Evolutionary conservation across 23 red algal genomes (phyloP).

Genomic region (Pyropia yezoensis): DNA sequence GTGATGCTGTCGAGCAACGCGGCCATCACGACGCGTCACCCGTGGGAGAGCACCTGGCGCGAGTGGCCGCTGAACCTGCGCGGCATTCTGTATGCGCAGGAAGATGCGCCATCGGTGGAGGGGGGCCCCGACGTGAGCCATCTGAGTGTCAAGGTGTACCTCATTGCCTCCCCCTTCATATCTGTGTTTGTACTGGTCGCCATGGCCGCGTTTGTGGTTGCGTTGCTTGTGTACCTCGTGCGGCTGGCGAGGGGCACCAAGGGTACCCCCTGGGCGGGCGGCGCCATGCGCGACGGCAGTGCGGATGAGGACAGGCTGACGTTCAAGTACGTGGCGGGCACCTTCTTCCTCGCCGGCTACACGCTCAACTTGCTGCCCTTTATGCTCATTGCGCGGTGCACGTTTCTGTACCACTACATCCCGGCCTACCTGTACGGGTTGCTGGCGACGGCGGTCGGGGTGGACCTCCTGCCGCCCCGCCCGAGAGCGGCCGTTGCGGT

Average conservation of each 20-base stretch:
- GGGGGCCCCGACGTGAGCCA: conserved; percentile 7
- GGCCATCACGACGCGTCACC: conserved; percentile 46
- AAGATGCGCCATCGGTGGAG: conserved; percentile 1
- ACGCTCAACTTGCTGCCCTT: conserved; percentile 74
- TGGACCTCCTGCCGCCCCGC: conserved; percentile 21
- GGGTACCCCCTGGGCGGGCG: too few relatives aligned
- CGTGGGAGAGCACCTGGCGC: conserved; percentile 80
- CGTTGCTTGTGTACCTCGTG: conserved; percentile 28
- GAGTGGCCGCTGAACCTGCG: conserved; percentile 77
- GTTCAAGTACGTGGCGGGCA: neutral
- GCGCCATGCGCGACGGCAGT: too few relatives aligned
- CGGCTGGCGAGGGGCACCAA: conserved; percentile 9
- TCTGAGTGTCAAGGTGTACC: conserved; percentile 45
- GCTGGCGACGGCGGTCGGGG: conserved; percentile 22
- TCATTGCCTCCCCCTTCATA: conserved; percentile 59
- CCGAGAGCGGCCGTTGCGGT: neutral
- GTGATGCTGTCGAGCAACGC: conserved; percentile 65
- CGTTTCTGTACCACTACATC: conserved; percentile 93
- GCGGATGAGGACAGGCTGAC: conserved; percentile 7
- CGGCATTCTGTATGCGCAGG: conserved; percentile 55
- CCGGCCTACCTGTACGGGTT: conserved; percentile 60
- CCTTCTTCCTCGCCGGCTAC: conserved; percentile 56
- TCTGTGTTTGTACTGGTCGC: conserved; percentile 22
- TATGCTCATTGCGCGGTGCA: conserved; percentile 65
- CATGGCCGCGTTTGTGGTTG: conserved; percentile 9